Evolutionary conservation across 2,329 filamentous ascomycete species (phyloP).

Genomic region (Ophiobolus disseminans): DNA sequence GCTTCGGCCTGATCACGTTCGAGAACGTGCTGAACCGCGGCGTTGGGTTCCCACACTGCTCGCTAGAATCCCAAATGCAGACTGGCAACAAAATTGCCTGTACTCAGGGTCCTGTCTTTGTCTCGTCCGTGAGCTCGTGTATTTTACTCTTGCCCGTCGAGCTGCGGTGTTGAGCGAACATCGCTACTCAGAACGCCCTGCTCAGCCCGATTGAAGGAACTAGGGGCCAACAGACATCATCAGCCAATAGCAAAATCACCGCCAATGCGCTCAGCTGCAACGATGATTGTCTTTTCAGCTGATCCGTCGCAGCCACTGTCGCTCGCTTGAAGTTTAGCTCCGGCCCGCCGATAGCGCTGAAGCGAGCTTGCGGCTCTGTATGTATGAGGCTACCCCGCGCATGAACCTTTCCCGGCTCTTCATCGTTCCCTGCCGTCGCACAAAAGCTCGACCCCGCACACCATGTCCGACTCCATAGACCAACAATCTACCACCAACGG

Average conservation of each 20-base stretch:
- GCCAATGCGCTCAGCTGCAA: background rate
- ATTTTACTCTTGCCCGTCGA: no score
- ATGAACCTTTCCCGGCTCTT: background rate
- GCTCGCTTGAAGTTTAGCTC: conserved; percentile 4
- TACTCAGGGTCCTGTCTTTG: no score
- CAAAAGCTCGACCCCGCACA: background rate
- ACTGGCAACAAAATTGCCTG: no score
- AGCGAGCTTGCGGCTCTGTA: conserved; percentile 1
- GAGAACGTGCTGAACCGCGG: no score
- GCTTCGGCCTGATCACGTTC: no score
- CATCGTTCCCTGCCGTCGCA: background rate
- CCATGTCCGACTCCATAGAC: background rate
- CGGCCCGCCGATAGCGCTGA: conserved; percentile 1
- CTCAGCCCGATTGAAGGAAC: background rate
- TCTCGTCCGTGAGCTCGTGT: no score
- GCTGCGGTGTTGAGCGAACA: background rate
- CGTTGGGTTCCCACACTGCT: no score
- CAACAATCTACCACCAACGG: conserved; percentile 3
- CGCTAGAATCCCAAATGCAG: no score
- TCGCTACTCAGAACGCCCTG: background rate
- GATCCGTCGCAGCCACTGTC: conserved; percentile 3
- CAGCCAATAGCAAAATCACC: background rate
- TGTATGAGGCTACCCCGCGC: conserved; percentile 1
- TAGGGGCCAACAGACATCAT: background rate
- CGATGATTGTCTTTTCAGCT: conserved; percentile 3